These are phyloP conservation scores for Ophiostoma fasciatum DNA, from an alignment of 2,329 filamentous ascomycete genomes.

Conservation along the genomic window DNA sequence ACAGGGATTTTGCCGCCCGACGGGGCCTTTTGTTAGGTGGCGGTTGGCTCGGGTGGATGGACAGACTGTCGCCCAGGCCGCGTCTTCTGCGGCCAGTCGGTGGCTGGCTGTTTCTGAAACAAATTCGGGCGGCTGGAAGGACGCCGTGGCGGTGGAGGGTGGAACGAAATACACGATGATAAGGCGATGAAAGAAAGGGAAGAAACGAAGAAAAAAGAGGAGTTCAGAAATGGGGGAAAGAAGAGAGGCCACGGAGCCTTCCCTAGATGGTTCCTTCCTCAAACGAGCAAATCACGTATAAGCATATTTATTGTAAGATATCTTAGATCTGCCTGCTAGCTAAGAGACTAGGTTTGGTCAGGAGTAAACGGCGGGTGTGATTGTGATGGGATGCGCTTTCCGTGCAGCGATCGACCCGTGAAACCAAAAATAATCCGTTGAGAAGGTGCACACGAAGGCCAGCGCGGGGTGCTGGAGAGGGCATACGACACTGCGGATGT, in stretches of 20 bases:
- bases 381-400: background rate
- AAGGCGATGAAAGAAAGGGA: background rate
- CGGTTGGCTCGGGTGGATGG: background rate
- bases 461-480: too few relatives aligned
- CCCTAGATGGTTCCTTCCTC: too few relatives aligned
- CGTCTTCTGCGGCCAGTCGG: too few relatives aligned
- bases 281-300: too few relatives aligned
- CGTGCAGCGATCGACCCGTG: background rate
- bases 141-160: too few relatives aligned
- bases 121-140: too few relatives aligned
- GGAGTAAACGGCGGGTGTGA: background rate
- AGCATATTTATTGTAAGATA: too few relatives aligned
- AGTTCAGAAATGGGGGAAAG: background rate
- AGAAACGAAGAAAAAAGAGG: background rate
- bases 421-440: background rate
- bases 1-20: constrained; percentile 4
- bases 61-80: too few relatives aligned
- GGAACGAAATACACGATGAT: background rate
- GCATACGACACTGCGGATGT: background rate
- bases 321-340: constrained; percentile 2
- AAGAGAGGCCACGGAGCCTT: too few relatives aligned
- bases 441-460: background rate
- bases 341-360: background rate
- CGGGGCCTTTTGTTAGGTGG: background rate
- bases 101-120: too few relatives aligned